Evolutionary conservation across 768 basidiomycete species (phyloP).

Genomic region (Russula sp.): DNA sequence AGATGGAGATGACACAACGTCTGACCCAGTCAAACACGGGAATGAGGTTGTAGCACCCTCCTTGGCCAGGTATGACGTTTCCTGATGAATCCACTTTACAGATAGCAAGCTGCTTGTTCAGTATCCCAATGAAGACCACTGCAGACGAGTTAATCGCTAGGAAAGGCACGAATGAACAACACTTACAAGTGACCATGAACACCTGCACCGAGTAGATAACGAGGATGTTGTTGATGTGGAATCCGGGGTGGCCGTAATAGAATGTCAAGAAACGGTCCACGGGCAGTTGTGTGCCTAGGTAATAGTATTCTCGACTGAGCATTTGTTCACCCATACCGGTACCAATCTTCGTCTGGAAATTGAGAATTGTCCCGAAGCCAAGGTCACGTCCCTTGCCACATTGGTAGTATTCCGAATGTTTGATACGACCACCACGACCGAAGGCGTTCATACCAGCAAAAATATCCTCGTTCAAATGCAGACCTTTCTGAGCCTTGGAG

Average conservation of each 20-base stretch:
- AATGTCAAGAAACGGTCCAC: slow-evolving; percentile 99
- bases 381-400: slow-evolving; percentile 99
- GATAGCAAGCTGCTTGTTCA: slow-evolving; percentile 88
- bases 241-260: slow-evolving; percentile 99
- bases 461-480: slow-evolving; percentile 99
- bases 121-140: slow-evolving; percentile 93
- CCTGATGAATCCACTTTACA: slow-evolving; percentile 80
- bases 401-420: slow-evolving; percentile 99
- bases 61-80: slow-evolving; percentile 76
- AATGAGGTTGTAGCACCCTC: slow-evolving; percentile 92
- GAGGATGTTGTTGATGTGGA: slow-evolving; percentile 99
- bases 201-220: slow-evolving; percentile 97
- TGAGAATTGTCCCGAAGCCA: slow-evolving; percentile 97
- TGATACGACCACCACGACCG: slow-evolving; percentile 96
- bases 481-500: slow-evolving; percentile 97
- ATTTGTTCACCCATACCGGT: slow-evolving; percentile 99
- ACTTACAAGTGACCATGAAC: slow-evolving; percentile 92
- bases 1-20: slow-evolving; percentile 94
- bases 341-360: slow-evolving; percentile 99
- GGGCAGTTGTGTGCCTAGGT: slow-evolving; percentile 95
- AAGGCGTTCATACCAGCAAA: slow-evolving; percentile 99
- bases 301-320: slow-evolving; percentile 99
- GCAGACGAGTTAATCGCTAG: neutral
- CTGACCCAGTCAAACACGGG: slow-evolving; percentile 98
- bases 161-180: neutral